Evolutionary conservation across 2,329 filamentous ascomycete genomes (phyloP).

Genomic region (Magnaporthales sp.): DNA sequence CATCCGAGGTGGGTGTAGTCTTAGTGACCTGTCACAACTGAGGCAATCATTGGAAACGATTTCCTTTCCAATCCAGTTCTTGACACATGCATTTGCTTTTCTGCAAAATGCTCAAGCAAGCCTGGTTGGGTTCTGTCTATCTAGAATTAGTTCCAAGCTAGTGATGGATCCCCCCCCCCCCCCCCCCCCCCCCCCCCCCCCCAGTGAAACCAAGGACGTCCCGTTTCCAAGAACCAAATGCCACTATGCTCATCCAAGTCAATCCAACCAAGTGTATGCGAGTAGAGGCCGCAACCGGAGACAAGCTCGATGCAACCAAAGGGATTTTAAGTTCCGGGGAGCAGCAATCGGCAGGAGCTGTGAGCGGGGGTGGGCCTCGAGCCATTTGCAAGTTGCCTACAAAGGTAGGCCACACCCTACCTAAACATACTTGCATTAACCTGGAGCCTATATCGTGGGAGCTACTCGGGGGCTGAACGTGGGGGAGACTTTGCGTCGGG

Average conservation of each 20-base stretch:
- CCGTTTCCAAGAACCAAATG: background rate
- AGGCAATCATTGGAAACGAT: background rate
- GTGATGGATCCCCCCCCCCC: too few relatives aligned
- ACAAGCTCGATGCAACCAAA: too few relatives aligned
- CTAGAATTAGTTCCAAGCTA: background rate
- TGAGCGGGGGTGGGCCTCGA: too few relatives aligned
- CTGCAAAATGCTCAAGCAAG: background rate
- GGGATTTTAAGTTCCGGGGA: too few relatives aligned
- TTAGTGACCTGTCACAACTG: background rate
- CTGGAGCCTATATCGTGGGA: background rate
- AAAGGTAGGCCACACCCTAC: too few relatives aligned
- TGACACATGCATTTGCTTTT: too few relatives aligned
- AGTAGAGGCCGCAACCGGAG: too few relatives aligned
- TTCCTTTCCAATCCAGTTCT: too few relatives aligned
- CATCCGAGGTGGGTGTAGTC: background rate
- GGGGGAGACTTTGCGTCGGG: background rate
- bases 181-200: too few relatives aligned
- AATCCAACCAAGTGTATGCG: too few relatives aligned
- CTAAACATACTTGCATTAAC: background rate
- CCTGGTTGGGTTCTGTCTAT: too few relatives aligned
- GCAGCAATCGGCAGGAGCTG: too few relatives aligned
- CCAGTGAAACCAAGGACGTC: background rate
- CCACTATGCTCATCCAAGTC: background rate
- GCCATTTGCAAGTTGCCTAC: background rate
- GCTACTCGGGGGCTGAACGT: background rate